Conservation (phyloP, 495 filamentous ascomycete species). For the Hypoxylon rickii region DNA sequence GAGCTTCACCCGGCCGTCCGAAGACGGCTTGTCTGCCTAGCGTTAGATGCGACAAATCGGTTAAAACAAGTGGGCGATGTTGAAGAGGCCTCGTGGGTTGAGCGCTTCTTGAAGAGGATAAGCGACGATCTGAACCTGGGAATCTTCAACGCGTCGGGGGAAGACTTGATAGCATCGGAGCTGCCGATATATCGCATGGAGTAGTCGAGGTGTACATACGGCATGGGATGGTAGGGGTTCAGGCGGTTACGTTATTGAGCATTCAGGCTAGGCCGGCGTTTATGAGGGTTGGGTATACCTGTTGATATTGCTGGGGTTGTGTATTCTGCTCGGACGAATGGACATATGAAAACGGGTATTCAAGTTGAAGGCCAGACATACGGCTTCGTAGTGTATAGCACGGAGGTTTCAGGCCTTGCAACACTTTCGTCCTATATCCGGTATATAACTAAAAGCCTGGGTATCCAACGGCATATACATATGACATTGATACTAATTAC, state of each 20-base stretch:
- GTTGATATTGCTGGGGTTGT: neutral
- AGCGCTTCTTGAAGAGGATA: conserved; percentile 21
- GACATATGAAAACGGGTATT: too few relatives aligned
- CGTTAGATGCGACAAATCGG: conserved; percentile 33
- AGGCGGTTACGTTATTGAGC: neutral
- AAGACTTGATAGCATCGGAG: conserved; percentile 4
- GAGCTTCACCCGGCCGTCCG: neutral
- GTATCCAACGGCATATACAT: too few relatives aligned
- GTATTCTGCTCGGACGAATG: neutral
- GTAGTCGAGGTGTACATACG: neutral
- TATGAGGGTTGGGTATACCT: neutral
- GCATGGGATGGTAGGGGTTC: neutral
- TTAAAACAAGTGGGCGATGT: conserved; percentile 28
- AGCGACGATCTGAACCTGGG: conserved; percentile 5
- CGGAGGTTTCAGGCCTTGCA: too few relatives aligned
- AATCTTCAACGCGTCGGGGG: neutral
- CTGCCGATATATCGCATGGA: conserved; percentile 3
- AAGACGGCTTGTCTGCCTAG: conserved; percentile 27
- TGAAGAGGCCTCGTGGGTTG: conserved; percentile 34
- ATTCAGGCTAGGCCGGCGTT: conserved; percentile 23
- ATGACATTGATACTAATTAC: too few relatives aligned
- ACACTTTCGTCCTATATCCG: too few relatives aligned
- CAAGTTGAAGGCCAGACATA: too few relatives aligned
- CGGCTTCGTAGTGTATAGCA: too few relatives aligned
- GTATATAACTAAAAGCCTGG: too few relatives aligned